phyloP scores from a whole-genome alignment of 1,284 basidiomycete genomes.

The Erythrobasidium hasegawianum region DNA sequence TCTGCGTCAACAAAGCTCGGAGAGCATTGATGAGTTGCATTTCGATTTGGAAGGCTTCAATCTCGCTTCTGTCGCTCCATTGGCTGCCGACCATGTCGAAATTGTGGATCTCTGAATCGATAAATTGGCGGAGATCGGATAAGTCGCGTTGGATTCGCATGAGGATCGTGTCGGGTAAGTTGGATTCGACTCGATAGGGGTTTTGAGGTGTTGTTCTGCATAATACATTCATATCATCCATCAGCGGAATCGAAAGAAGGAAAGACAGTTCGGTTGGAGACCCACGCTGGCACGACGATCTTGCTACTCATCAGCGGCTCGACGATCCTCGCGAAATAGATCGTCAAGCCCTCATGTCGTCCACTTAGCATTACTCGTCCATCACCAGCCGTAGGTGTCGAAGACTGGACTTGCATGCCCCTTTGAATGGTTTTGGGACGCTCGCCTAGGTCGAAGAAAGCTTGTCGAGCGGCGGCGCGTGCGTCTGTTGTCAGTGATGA shows the following conservation, averaged over 20 bases:
- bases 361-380: constrained; percentile 78
- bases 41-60: constrained; percentile 56
- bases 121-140: constrained; percentile 67
- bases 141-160: constrained; percentile 73
- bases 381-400: constrained; percentile 47
- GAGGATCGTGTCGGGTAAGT: constrained; percentile 62
- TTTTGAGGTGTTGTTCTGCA: constrained; percentile 28
- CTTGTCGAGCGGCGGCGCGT: constrained; percentile 35
- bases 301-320: constrained; percentile 82
- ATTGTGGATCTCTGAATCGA: constrained; percentile 51
- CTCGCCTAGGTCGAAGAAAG: constrained; percentile 79
- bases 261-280: constrained; percentile 24
- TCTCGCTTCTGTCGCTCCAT: constrained; percentile 26
- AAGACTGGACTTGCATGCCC: constrained; percentile 48
- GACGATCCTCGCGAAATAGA: constrained; percentile 80
- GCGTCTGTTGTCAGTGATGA: constrained; percentile 52
- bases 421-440: constrained; percentile 72
- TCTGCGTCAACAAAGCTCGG: constrained; percentile 67
- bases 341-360: constrained; percentile 79
- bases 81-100: constrained; percentile 15
- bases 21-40: constrained; percentile 72
- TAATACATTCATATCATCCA: no score
- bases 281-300: constrained; percentile 62
- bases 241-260: no score
- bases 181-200: constrained; percentile 49